phyloP scores from a whole-genome alignment of 2,329 filamentous ascomycete genomes.

The Scedosporium minutisporum region DNA sequence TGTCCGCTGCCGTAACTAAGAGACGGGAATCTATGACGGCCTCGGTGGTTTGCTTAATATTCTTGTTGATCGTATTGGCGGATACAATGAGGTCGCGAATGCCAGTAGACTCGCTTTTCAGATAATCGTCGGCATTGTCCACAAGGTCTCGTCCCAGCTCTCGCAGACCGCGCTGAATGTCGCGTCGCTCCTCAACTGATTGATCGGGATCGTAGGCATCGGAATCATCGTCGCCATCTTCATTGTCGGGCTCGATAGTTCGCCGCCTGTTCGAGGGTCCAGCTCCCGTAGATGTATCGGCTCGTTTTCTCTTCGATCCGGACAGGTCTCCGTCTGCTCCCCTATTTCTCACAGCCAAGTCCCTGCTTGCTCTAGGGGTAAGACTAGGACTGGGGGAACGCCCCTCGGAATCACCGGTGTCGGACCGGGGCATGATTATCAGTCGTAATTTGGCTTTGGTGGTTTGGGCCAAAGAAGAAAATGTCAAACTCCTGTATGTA shows the following conservation, averaged over 20 bases:
- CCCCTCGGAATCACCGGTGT: neutral
- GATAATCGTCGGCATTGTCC: conserved; percentile 66
- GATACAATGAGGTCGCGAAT: conserved; percentile 56
- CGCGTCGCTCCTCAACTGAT: conserved; percentile 60
- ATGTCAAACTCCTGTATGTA: neutral
- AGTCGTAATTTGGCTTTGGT: too few species aligned
- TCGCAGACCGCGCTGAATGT: conserved; percentile 59
- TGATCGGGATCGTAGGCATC: conserved; percentile 76
- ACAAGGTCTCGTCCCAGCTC: conserved; percentile 48
- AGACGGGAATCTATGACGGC: conserved; percentile 85
- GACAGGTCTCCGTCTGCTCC: conserved; percentile 9
- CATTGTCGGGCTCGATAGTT: conserved; percentile 14
- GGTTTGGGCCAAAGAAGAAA: neutral
- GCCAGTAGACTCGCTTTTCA: conserved; percentile 55
- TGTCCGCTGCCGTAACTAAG: conserved; percentile 69
- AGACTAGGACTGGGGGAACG: neutral
- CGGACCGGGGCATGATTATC: neutral
- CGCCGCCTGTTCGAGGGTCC: conserved; percentile 13
- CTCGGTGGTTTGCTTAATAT: conserved; percentile 80
- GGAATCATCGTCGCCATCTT: conserved; percentile 12
- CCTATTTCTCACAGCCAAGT: neutral
- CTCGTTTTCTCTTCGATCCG: conserved; percentile 23
- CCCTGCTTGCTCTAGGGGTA: neutral
- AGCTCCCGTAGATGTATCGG: conserved; percentile 15
- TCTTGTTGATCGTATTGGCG: conserved; percentile 54